Evolutionary conservation across 768 basidiomycete genomes (phyloP).

Genomic region (Artomyces pyxidatus): DNA sequence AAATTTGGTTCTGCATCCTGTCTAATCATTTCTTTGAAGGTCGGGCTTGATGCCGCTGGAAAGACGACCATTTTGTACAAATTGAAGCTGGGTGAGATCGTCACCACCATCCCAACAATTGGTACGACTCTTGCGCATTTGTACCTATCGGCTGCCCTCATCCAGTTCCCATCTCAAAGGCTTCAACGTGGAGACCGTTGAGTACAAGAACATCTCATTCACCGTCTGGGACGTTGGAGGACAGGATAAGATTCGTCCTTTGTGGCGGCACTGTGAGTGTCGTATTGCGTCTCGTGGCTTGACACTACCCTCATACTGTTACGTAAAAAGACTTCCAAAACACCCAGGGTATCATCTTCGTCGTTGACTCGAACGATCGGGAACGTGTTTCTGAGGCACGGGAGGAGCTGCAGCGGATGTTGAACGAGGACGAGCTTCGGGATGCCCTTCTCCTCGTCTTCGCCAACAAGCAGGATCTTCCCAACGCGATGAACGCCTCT

Average conservation of each 20-base stretch:
- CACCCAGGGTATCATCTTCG: conserved; percentile 99
- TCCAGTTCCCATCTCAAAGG: conserved; percentile 46
- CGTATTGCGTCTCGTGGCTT: conserved; percentile 12
- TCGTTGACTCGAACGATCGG: conserved; percentile 98
- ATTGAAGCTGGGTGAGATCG: conserved; percentile 99
- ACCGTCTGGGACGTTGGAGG: conserved; percentile 99
- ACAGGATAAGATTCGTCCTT: conserved; percentile 99
- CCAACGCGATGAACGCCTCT: conserved; percentile 98
- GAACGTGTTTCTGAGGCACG: conserved; percentile 99
- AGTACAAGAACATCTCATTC: conserved; percentile 99
- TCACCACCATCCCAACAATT: conserved; percentile 99
- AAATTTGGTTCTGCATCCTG: neutral
- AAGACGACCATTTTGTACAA: conserved; percentile 99
- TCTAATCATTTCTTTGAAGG: conserved; percentile 36
- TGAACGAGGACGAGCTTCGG: conserved; percentile 98
- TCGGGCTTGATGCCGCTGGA: conserved; percentile 98
- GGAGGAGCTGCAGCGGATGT: conserved; percentile 98
- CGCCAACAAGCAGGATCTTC: conserved; percentile 99
- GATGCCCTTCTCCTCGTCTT: conserved; percentile 98
- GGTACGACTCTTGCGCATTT: conserved; percentile 45
- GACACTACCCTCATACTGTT: conserved; percentile 9
- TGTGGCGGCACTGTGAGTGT: conserved; percentile 98
- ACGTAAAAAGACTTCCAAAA: conserved; percentile 90
- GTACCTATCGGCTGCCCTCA: conserved; percentile 11
- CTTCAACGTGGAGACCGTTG: conserved; percentile 99